Base-by-base conservation (phyloP, 1,139 yeast species). In the Pneumocystis jirovecii region DNA sequence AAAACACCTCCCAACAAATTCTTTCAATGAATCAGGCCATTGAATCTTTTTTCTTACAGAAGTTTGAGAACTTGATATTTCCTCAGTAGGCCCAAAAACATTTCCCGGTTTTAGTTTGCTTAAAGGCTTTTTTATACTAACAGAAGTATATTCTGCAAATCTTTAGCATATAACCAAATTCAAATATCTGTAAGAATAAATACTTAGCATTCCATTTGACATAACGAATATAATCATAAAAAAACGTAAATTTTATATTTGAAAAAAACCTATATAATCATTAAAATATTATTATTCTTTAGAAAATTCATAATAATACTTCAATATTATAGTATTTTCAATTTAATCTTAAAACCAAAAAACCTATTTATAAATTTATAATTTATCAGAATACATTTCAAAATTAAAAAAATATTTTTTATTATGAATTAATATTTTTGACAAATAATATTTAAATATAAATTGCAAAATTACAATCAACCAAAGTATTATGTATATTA, bases 11-110 rank as follows among this genome's bases (percentile, higher is more conserved):
- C 77, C 76, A 7, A 83, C 83, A 70, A 82, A 84, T 44, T 72
- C 71, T 71, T 77, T 82, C 64, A 81, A 74, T 2, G 78, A 71
- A 17, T 74, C 77, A 0, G 86, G 85, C 85, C 85, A 82, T 64
- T 72, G 70, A 12, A 69, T 64, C 44, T 61, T 64, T 34, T 50
- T 50, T 50, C 57, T 50, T 25, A 10, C 34, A 25, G 12, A 25
- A 25, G 21, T 6, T 12, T 50, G 57, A 25, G 57, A 50, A 25
- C n/a, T 50, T 50, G 57, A 44, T 44, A 25, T 17, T 50, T 50
- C 57, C n/a, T 50, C 57, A 7, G 34, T 50, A n/a, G 57, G 25
- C 17, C 29, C 57, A 25, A 50, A 50, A 50, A 50, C 57, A 50
- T 50, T 50, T 25, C 57, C 57, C 34, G 57, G 57, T 19, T 50